Base-by-base conservation (phyloP, 148 eudicot genomes). In the Camellia sinensis region DNA sequence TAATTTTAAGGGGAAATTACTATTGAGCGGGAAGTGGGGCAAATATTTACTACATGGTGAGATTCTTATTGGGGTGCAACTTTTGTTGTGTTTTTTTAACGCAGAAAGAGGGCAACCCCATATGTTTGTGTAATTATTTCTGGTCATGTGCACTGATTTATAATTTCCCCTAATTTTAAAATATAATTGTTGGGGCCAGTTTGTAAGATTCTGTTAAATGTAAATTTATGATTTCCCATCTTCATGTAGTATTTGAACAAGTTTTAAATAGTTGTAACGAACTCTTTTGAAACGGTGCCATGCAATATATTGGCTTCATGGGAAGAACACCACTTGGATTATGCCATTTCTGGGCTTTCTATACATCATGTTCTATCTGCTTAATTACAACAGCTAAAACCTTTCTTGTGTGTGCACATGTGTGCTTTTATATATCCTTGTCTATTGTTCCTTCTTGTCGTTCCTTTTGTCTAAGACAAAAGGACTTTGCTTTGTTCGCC, bases 221-320 rank as follows among this genome's bases (percentile, higher is more conserved):
- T 29, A 46, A 45, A 46, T 45, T 57, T 60, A 60, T 22, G 75
- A 22, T 54, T 7, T 17, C 29, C 2, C 14, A 45, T 40, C 14
- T 40, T 72, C 40, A 52, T 72, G 21, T 57, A 64, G 7, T 29
- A 2, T 29, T 22, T 22, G 68, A 11, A 65, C 45, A 62, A 45
- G 19, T 61, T 45, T 18, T 41, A n/a, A 1, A 4, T 43, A 40
- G 14, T 60, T 41, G 54, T 44, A 61, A 29, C 22, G 19, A 29
- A 74, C 77, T 74, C 44, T 13, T 74, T 57, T 74, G 77, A 74
- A 60, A 13, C 43, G 17, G 5, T 43, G 37, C 54, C 67, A 43
- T 41, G 54, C 78, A n/a, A 61, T 2, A 18, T n/a, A 59, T 57
- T 75, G 65, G 63, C 15, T 40, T 57, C 44, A 11, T 1, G 3